These are phyloP conservation scores for Crucihimalaya himalaica DNA, from an alignment of 345 rosid genomes.

Conservation along the genomic window DNA sequence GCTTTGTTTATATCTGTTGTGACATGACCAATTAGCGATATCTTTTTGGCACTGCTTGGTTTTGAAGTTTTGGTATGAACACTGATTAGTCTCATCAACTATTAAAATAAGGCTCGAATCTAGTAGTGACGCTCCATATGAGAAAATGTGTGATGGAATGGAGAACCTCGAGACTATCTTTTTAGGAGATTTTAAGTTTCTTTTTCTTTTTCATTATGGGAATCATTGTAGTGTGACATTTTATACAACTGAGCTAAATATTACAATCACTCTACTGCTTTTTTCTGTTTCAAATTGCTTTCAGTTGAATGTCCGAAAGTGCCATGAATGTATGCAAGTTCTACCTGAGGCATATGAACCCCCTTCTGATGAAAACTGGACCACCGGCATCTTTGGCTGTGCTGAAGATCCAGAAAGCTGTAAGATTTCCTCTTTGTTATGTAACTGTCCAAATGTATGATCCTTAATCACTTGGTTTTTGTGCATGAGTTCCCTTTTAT, in stretches of 20 bases:
- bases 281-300: constrained; percentile 5
- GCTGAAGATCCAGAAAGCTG: constrained; percentile 75
- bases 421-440: constrained; percentile 40
- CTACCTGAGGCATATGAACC: constrained; percentile 84
- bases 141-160: constrained; percentile 15
- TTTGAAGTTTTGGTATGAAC: not conserved
- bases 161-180: not conserved
- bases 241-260: constrained; percentile 9
- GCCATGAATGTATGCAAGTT: constrained; percentile 79
- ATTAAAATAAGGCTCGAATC: not conserved
- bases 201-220: not conserved
- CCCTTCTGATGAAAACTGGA: constrained; percentile 93
- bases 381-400: constrained; percentile 76
- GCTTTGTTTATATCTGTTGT: not conserved
- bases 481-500: constrained; percentile 1
- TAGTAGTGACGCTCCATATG: not conserved
- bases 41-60: not conserved
- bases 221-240: not conserved
- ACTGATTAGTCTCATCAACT: not conserved
- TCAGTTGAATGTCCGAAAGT: constrained; percentile 61
- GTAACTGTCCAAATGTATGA: not conserved
- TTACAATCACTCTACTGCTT: not conserved
- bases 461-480: not conserved
- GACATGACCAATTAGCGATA: not conserved
- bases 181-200: not conserved